Conservation (phyloP, 306 rosid genomes). For the Vigna unguiculata region DNA sequence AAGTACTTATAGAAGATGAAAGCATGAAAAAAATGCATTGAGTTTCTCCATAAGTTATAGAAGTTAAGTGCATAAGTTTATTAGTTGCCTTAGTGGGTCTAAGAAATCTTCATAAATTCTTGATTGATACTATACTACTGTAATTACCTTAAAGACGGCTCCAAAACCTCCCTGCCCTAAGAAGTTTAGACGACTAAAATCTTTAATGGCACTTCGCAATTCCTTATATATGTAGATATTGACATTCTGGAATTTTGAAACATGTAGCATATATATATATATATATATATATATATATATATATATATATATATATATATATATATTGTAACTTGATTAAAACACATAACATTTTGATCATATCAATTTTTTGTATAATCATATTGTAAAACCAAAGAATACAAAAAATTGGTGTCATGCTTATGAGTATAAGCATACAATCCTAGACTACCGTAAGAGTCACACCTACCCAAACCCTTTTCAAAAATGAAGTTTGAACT, state of each 20-base stretch:
- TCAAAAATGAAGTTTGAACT: constrained; percentile 10
- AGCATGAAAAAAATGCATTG: not conserved
- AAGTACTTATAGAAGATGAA: not conserved
- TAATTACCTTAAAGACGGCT: constrained; percentile 78
- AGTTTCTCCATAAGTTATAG: not conserved
- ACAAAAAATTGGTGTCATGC: constrained; percentile 9
- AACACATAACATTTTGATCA: constrained; percentile 27
- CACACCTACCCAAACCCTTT: constrained; percentile 1
- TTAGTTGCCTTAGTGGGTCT: not conserved
- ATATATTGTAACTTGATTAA: constrained; percentile 17
- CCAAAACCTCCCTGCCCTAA: constrained; percentile 94
- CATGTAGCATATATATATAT: no score
- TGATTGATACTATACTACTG: not conserved
- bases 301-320: no score
- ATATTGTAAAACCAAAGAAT: constrained; percentile 11
- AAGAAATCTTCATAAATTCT: constrained; percentile 2
- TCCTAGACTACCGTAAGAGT: not conserved
- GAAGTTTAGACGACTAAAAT: constrained; percentile 61
- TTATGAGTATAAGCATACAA: not conserved
- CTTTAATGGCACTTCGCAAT: constrained; percentile 61
- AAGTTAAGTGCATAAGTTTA: not conserved
- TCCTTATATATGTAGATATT: constrained; percentile 65
- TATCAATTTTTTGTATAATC: not conserved
- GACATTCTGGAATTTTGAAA: constrained; percentile 64
- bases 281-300: no score